Evolutionary conservation across 75 land plant species (phyloP).

Genomic region (Cupressus sempervirens): DNA sequence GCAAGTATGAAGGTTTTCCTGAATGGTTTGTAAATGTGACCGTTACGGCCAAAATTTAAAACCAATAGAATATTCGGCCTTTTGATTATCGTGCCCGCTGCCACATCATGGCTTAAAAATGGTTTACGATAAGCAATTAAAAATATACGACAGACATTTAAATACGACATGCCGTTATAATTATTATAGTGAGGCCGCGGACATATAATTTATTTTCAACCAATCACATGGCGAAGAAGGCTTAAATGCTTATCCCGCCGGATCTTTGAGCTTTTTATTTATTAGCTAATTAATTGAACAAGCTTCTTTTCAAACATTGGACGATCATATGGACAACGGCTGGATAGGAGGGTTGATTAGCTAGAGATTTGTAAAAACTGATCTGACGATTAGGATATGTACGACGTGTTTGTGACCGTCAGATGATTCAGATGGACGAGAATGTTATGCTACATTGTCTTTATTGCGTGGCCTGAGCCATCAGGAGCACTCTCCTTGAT

Average conservation of each 20-base stretch:
- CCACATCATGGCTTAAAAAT: neutral
- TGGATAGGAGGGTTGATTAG: neutral
- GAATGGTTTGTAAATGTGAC: neutral
- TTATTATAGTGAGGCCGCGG: neutral
- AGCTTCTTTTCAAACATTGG: neutral
- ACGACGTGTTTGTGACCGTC: neutral
- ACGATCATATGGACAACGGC: neutral
- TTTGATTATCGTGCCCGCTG: neutral
- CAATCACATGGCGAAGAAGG: neutral
- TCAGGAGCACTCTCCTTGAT: neutral
- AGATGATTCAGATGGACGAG: neutral
- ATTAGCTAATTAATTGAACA: neutral
- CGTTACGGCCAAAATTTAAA: neutral
- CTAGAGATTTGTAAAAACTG: neutral
- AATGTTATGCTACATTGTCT: neutral
- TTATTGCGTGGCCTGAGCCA: neutral
- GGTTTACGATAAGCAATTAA: neutral
- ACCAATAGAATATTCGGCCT: neutral
- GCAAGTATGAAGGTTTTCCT: neutral
- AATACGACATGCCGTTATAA: neutral
- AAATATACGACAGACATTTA: neutral
- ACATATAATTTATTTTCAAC: neutral
- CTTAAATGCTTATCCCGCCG: neutral
- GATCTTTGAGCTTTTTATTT: neutral
- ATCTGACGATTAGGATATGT: neutral